phyloP scores from a whole-genome alignment of 2,329 filamentous ascomycete genomes.

The Fusarium anguioides region DNA sequence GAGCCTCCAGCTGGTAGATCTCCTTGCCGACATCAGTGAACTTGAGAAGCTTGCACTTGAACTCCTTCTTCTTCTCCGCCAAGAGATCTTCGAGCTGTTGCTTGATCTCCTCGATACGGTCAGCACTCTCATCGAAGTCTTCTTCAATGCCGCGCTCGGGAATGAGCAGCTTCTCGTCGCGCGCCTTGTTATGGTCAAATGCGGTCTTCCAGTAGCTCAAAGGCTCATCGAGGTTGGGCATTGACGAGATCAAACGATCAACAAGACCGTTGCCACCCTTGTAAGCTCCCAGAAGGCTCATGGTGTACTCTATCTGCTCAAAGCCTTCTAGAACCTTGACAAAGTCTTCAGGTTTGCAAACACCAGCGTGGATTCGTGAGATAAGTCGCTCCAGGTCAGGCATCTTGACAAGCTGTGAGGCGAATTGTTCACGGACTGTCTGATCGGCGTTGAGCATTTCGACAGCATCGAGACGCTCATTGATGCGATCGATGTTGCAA shows the following conservation, averaged over 20 bases:
- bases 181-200: slow-evolving; percentile 85
- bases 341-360: slow-evolving; percentile 92
- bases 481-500: slow-evolving; percentile 87
- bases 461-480: slow-evolving; percentile 92
- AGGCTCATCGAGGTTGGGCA: slow-evolving; percentile 83
- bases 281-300: slow-evolving; percentile 79
- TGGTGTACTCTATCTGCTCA: slow-evolving; percentile 96
- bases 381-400: slow-evolving; percentile 94
- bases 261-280: slow-evolving; percentile 85
- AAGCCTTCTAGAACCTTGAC: slow-evolving; percentile 94
- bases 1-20: slow-evolving; percentile 94
- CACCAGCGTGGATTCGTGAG: slow-evolving; percentile 90
- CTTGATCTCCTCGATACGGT: slow-evolving; percentile 80
- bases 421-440: slow-evolving; percentile 85
- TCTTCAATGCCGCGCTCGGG: slow-evolving; percentile 89
- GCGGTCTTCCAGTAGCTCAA: slow-evolving; percentile 90
- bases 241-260: slow-evolving; percentile 81
- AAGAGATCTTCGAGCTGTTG: slow-evolving; percentile 77
- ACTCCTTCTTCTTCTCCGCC: slow-evolving; percentile 74
- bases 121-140: slow-evolving; percentile 88
- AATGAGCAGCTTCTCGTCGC: slow-evolving; percentile 82
- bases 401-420: slow-evolving; percentile 87
- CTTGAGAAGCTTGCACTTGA: slow-evolving; percentile 78
- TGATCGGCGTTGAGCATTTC: slow-evolving; percentile 90
- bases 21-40: slow-evolving; percentile 94